A percentile compares a stretch with the other conserved stretches of the same genome.
Conservation (phyloP, 306 rosid species). For the Malus domestica region ASM211411v1 NC_041795.1:10914001-10914500, state of each 20-base stretch:
- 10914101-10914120: background rate
- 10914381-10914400: too few relatives aligned
- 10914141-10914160: background rate
- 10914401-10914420: too few relatives aligned
- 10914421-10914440: too few relatives aligned
- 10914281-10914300: background rate
- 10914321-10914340: background rate
- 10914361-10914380: background rate
- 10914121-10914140: background rate
- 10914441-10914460: too few relatives aligned
- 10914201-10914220: background rate
- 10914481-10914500: too few relatives aligned
- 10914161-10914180: background rate
- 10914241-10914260: background rate
- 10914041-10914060: slow-evolving; percentile 22
- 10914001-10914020: slow-evolving; percentile 83
- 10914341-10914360: background rate
- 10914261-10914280: background rate
- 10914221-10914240: background rate
- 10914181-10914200: background rate
- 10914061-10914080: background rate
- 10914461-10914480: too few relatives aligned
- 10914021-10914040: slow-evolving; percentile 81
- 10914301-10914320: background rate
- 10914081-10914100: background rate